These are phyloP conservation scores for Dactylellina drechsleri DNA, from an alignment of 2,329 filamentous ascomycete species.

Conservation along the genomic window DNA sequence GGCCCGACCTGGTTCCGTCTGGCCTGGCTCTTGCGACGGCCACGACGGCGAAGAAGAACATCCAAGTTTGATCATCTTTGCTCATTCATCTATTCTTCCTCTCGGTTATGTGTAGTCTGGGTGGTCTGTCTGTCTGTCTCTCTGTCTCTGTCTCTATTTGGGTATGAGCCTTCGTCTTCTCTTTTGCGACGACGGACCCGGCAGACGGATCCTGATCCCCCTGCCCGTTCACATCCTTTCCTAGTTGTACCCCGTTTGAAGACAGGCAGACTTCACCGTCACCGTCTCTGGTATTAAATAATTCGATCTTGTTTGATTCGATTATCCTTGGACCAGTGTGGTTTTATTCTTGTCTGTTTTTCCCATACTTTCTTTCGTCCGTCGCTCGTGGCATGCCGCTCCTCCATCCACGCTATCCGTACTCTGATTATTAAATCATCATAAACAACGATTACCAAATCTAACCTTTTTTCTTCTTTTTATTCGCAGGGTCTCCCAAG, in stretches of 20 bases:
- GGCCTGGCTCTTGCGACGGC: no score
- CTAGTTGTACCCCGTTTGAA: background rate
- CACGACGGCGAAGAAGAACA: no score
- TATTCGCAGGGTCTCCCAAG: constrained; percentile 24
- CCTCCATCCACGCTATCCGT: background rate
- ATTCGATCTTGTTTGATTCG: no score
- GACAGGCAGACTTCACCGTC: background rate
- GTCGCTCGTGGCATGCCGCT: constrained; percentile 16
- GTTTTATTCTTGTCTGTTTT: background rate
- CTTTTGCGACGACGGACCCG: constrained; percentile 11
- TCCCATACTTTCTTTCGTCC: background rate
- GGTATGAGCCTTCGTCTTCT: background rate
- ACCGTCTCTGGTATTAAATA: no score
- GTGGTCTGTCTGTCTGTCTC: no score
- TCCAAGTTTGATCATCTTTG: no score
- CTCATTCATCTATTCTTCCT: no score
- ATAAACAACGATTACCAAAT: constrained; percentile 11
- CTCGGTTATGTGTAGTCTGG: no score
- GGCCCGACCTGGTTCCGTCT: no score
- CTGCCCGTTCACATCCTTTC: background rate
- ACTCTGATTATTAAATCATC: constrained; percentile 8
- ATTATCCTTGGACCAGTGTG: no score
- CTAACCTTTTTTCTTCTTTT: constrained; percentile 7
- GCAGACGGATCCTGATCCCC: constrained; percentile 24
- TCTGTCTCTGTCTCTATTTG: background rate